Percentiles rank a stretch among this genome's conserved stretches.
phyloP scores from a whole-genome alignment of 768 basidiomycete genomes.

The Kwoniella dejecticola region DNA sequence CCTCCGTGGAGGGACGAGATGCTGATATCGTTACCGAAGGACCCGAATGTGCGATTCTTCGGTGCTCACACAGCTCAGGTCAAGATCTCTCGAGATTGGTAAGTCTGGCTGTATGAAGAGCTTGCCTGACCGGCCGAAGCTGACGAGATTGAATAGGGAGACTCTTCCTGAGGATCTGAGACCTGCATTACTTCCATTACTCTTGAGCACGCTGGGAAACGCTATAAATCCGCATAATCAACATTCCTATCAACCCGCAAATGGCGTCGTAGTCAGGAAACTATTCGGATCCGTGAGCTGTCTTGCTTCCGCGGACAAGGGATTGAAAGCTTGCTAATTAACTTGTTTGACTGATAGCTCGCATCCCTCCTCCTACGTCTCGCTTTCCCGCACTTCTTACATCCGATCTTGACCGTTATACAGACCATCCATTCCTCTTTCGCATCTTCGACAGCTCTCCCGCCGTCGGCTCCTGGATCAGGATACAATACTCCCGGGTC shows the following conservation, averaged over 20 bases:
- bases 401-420: slow-evolving; percentile 72
- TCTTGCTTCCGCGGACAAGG: neutral
- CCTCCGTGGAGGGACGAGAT: no score
- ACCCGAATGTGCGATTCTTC: slow-evolving; percentile 88
- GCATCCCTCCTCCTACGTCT: slow-evolving; percentile 67
- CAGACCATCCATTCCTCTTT: slow-evolving; percentile 66
- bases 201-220: slow-evolving; percentile 71
- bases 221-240: slow-evolving; percentile 55
- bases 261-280: slow-evolving; percentile 77
- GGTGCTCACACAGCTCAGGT: slow-evolving; percentile 91
- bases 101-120: slow-evolving; percentile 17
- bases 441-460: slow-evolving; percentile 60
- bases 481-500: slow-evolving; percentile 42
- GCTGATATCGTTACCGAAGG: slow-evolving; percentile 48
- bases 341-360: slow-evolving; percentile 64
- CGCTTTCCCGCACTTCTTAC: slow-evolving; percentile 66
- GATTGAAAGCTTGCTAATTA: neutral
- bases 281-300: slow-evolving; percentile 78
- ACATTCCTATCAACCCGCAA: slow-evolving; percentile 61
- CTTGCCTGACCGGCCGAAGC: neutral
- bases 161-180: slow-evolving; percentile 68
- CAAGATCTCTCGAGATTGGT: slow-evolving; percentile 93
- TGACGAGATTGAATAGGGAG: slow-evolving; percentile 62
- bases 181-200: slow-evolving; percentile 64
- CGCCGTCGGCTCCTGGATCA: slow-evolving; percentile 37